Percentiles rank a stretch among this genome's conserved stretches.
Evolutionary conservation across 148 eudicot species (phyloP).

Genomic region (Nepenthes gracilis): DNA sequence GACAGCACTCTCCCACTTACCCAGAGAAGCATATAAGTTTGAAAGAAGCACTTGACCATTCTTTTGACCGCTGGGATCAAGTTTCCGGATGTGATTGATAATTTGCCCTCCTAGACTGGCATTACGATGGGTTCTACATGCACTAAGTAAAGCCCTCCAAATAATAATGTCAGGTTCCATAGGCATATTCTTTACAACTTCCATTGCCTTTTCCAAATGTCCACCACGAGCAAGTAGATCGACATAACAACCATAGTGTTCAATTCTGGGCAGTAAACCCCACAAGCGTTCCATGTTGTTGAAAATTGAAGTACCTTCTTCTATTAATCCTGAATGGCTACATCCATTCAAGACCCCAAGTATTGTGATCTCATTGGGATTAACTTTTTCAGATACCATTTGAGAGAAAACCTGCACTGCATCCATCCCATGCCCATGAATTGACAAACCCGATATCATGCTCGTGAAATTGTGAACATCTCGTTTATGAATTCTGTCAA

Average conservation of each 20-base stretch:
- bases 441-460: slow-evolving; percentile 47
- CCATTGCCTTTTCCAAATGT: slow-evolving; percentile 35
- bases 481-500: slow-evolving; percentile 18
- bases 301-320: slow-evolving; percentile 39
- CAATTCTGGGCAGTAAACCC: slow-evolving; percentile 39
- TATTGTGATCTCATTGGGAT: slow-evolving; percentile 48
- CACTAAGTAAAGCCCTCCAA: slow-evolving; percentile 68
- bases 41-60: slow-evolving; percentile 37
- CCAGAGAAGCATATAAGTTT: slow-evolving; percentile 51
- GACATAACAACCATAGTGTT: slow-evolving; percentile 59
- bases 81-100: slow-evolving; percentile 25
- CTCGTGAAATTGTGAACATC: slow-evolving; percentile 43
- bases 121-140: slow-evolving; percentile 48
- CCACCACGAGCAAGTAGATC: slow-evolving; percentile 66
- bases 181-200: slow-evolving; percentile 44
- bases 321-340: slow-evolving; percentile 55
- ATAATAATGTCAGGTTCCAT: slow-evolving; percentile 44
- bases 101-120: slow-evolving; percentile 34
- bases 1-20: slow-evolving; percentile 48
- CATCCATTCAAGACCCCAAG: slow-evolving; percentile 56
- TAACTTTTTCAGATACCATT: slow-evolving; percentile 34
- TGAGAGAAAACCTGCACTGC: slow-evolving; percentile 33
- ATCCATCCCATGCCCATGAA: slow-evolving; percentile 49
- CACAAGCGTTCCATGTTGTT: slow-evolving; percentile 34
- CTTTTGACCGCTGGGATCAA: slow-evolving; percentile 10